Evolutionary conservation across 164 flowering plant genomes (phyloP).

Genomic region (Malania oleifera): DNA sequence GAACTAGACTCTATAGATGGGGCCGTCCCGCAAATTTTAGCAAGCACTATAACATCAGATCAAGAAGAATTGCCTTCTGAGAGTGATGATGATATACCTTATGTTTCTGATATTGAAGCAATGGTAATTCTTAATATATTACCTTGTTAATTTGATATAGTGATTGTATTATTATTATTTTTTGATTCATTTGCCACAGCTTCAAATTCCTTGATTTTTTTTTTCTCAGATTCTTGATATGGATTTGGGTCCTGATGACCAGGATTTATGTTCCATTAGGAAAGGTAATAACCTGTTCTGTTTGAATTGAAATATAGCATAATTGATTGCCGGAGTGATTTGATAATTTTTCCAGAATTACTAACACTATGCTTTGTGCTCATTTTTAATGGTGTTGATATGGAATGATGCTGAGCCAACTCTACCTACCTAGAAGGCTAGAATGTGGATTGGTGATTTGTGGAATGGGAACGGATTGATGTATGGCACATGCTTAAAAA

Average conservation of each 20-base stretch:
- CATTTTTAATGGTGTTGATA: too few species aligned
- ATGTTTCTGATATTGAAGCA: constrained; percentile 83
- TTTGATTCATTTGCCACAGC: constrained; percentile 7
- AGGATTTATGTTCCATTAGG: constrained; percentile 36
- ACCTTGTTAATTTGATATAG: not conserved
- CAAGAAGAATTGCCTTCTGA: constrained; percentile 42
- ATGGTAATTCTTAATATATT: constrained; percentile 44
- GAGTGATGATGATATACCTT: constrained; percentile 67
- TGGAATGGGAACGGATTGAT: too few species aligned
- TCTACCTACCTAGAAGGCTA: too few species aligned
- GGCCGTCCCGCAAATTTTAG: constrained; percentile 19
- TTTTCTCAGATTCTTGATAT: constrained; percentile 73
- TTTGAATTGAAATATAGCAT: not conserved
- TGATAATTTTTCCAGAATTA: not conserved
- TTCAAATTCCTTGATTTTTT: constrained; percentile 6
- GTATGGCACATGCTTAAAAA: too few species aligned
- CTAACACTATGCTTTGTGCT: too few species aligned
- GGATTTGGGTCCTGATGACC: constrained; percentile 69
- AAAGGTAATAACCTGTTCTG: constrained; percentile 42
- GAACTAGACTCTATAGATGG: constrained; percentile 22
- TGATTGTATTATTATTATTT: not conserved
- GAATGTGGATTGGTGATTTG: too few species aligned
- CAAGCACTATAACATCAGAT: constrained; percentile 29
- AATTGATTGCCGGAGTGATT: not conserved
- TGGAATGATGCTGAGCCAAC: too few species aligned